phyloP scores from a whole-genome alignment of 257 asterid genomes.

The Solanum virginianum region DNA sequence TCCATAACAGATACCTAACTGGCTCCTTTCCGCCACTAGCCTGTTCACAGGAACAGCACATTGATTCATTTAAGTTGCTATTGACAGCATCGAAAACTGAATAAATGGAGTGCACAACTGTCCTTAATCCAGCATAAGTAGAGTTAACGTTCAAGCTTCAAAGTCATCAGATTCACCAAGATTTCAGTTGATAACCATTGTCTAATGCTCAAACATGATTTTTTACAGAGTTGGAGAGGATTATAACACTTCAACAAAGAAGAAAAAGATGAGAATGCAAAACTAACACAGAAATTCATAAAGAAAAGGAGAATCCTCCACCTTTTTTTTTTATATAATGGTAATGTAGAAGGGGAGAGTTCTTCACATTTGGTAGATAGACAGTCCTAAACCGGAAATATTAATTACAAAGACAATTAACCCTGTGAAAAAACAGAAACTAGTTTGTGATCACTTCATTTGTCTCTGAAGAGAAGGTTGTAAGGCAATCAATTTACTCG shows the following conservation, averaged over 20 bases:
- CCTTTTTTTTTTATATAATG: too few relatives aligned
- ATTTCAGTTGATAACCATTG: not conserved
- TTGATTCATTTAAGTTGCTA: not conserved
- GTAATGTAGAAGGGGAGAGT: too few relatives aligned
- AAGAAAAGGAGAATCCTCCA: not conserved
- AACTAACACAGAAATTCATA: not conserved
- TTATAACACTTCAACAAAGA: not conserved
- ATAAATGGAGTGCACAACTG: not conserved
- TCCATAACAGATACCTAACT: constrained; percentile 61
- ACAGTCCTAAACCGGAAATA: not conserved
- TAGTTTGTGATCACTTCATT: not conserved
- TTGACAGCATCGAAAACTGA: not conserved
- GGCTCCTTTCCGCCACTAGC: constrained; percentile 40
- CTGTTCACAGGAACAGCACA: constrained; percentile 10
- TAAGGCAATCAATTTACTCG: not conserved
- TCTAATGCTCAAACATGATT: not conserved
- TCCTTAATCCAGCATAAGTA: not conserved
- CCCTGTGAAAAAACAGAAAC: not conserved
- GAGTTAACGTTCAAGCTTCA: not conserved
- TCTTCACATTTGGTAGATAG: too few relatives aligned
- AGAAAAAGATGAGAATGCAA: not conserved
- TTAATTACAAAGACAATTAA: not conserved
- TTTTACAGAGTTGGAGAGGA: not conserved
- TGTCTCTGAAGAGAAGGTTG: not conserved
- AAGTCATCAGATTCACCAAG: not conserved